Evolutionary conservation across 2,329 filamentous ascomycete species (phyloP).

Genomic region (Coniochaeta hoffmannii): DNA sequence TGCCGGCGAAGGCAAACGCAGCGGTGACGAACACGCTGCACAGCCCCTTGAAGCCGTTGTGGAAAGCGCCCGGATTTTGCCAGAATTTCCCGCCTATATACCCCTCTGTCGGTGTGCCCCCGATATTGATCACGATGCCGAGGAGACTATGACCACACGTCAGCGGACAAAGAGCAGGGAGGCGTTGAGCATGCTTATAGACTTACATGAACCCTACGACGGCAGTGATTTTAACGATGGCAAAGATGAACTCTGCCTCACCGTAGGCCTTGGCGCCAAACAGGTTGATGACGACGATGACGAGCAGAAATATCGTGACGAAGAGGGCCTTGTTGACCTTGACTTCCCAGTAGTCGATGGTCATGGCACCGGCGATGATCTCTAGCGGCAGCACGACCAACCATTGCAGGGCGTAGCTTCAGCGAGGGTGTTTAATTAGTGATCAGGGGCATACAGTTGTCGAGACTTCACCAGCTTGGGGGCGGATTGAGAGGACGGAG

Average conservation of each 20-base stretch:
- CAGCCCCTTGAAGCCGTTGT: constrained; percentile 68
- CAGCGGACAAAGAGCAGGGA: background rate
- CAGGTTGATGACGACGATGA: constrained; percentile 45
- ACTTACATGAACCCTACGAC: constrained; percentile 19
- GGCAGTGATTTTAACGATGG: constrained; percentile 48
- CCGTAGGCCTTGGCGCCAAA: constrained; percentile 49
- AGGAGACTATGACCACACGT: constrained; percentile 10
- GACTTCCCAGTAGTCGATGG: constrained; percentile 41
- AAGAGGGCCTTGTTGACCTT: constrained; percentile 33
- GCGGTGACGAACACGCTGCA: constrained; percentile 67
- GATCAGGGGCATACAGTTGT: background rate
- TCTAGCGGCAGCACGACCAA: constrained; percentile 39
- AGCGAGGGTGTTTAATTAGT: constrained; percentile 23
- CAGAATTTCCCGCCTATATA: constrained; percentile 45
- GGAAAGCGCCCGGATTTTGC: constrained; percentile 49
- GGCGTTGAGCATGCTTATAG: background rate
- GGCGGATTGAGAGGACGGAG: background rate
- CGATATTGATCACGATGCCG: constrained; percentile 25
- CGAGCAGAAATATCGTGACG: constrained; percentile 46
- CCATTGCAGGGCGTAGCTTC: constrained; percentile 38
- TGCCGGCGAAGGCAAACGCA: constrained; percentile 66
- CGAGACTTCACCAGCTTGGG: background rate
- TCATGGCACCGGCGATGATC: constrained; percentile 40
- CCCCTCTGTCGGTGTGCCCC: constrained; percentile 48
- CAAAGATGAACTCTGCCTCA: constrained; percentile 54